Evolutionary conservation across 495 filamentous ascomycete species (phyloP).

Genomic region (Tuber umbilicatum): DNA sequence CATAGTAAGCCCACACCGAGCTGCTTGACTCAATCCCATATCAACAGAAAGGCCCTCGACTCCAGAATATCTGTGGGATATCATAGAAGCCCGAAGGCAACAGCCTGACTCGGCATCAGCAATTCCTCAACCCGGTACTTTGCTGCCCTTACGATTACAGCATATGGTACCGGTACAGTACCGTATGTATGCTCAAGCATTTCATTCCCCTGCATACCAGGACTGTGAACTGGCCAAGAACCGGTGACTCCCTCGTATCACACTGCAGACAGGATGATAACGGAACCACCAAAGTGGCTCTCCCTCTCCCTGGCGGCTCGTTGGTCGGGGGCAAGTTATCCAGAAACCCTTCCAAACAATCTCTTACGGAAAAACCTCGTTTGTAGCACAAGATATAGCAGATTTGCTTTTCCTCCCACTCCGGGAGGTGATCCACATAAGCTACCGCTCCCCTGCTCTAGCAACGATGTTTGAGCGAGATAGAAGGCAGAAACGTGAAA

Average conservation of each 20-base stretch:
- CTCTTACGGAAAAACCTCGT: not conserved
- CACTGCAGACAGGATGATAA: not conserved
- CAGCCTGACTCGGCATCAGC: not conserved
- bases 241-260: not conserved
- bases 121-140: not conserved
- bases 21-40: not conserved
- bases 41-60: not conserved
- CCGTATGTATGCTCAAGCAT: not conserved
- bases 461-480: not conserved
- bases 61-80: not conserved
- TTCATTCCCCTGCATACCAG: not conserved
- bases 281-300: not conserved
- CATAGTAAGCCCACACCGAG: not conserved
- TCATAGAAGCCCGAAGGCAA: not conserved
- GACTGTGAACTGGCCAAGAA: not conserved
- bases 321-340: not conserved
- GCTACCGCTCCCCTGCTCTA: not conserved
- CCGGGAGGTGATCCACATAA: not conserved
- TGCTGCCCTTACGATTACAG: not conserved
- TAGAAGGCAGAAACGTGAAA: not conserved
- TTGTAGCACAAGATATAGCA: not conserved
- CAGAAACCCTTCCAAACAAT: not conserved
- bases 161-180: not conserved
- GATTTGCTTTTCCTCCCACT: not conserved
- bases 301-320: not conserved